phyloP scores from a whole-genome alignment of 1,284 basidiomycete species.

The Cutaneotrichosporon dermatis region DNA sequence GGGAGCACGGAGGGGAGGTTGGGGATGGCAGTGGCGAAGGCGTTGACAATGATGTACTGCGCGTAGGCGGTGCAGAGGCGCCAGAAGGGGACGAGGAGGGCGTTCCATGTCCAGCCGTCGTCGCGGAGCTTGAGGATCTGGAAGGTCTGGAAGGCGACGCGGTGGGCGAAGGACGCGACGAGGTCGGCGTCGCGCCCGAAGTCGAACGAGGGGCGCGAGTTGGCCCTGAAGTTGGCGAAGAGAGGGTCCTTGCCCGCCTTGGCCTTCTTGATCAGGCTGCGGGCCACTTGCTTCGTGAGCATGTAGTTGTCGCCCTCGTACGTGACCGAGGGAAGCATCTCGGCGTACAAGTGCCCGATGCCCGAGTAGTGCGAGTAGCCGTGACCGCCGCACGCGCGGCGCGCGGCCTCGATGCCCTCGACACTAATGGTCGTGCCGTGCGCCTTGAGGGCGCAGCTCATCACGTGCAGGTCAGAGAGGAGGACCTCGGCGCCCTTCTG shows the following conservation, averaged over 20 bases:
- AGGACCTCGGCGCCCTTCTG: slow-evolving; percentile 10
- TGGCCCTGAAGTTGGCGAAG: slow-evolving; percentile 10
- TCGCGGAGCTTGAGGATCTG: slow-evolving; percentile 44
- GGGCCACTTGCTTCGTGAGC: slow-evolving; percentile 54
- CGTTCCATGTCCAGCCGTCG: slow-evolving; percentile 33
- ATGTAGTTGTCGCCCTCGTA: slow-evolving; percentile 59
- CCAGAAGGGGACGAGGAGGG: slow-evolving; percentile 18
- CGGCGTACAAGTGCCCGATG: slow-evolving; percentile 54
- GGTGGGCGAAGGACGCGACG: slow-evolving; percentile 53
- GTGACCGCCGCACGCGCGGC: slow-evolving; percentile 56
- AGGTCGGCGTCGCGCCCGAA: slow-evolving; percentile 53
- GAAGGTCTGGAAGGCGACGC: slow-evolving; percentile 35
- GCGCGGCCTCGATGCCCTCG: slow-evolving; percentile 53
- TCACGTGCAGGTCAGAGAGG: slow-evolving; percentile 14
- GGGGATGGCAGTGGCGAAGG: slow-evolving; percentile 4
- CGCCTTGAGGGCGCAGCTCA: slow-evolving; percentile 12
- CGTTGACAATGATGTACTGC: slow-evolving; percentile 12
- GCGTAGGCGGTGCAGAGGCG: slow-evolving; percentile 14
- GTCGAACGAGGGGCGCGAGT: slow-evolving; percentile 54
- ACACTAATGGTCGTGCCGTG: slow-evolving; percentile 51
- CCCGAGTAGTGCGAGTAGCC: slow-evolving; percentile 57
- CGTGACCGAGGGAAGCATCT: slow-evolving; percentile 54
- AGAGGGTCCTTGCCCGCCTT: slow-evolving; percentile 44
- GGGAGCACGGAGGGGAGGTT: not conserved
- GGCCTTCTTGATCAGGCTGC: slow-evolving; percentile 52